Evolutionary conservation across 495 filamentous ascomycete genomes (phyloP).

Genomic region (Podospora sp.): DNA sequence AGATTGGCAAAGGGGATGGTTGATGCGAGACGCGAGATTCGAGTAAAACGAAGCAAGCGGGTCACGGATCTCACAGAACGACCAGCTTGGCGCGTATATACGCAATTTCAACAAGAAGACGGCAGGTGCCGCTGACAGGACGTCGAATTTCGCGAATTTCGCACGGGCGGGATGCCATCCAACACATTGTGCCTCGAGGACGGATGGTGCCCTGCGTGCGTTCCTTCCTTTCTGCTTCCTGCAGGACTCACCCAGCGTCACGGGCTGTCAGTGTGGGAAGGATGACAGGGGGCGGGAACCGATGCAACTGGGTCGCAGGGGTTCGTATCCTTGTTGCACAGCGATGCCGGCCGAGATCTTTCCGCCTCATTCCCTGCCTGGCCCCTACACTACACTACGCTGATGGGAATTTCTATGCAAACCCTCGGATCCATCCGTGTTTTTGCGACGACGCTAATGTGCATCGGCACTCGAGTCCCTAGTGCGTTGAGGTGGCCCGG

Average conservation of each 20-base stretch:
- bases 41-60: background rate
- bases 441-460: background rate
- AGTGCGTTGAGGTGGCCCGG: background rate
- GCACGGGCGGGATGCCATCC: background rate
- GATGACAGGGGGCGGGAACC: conserved; percentile 13
- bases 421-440: background rate
- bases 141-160: background rate
- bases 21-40: background rate
- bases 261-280: background rate
- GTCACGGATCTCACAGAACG: background rate
- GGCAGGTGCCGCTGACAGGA: background rate
- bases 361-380: background rate
- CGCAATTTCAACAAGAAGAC: background rate
- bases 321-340: background rate
- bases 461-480: background rate
- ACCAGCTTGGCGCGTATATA: background rate
- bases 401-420: background rate
- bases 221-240: background rate
- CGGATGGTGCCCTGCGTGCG: conserved; percentile 4
- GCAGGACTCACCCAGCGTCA: background rate
- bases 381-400: background rate
- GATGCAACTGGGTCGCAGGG: conserved; percentile 13
- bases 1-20: background rate
- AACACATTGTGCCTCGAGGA: background rate
- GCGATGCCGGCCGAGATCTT: background rate